These are phyloP conservation scores for Myxozyma neglecta DNA, from an alignment of 805 yeast genomes.

Conservation along the genomic window DNA sequence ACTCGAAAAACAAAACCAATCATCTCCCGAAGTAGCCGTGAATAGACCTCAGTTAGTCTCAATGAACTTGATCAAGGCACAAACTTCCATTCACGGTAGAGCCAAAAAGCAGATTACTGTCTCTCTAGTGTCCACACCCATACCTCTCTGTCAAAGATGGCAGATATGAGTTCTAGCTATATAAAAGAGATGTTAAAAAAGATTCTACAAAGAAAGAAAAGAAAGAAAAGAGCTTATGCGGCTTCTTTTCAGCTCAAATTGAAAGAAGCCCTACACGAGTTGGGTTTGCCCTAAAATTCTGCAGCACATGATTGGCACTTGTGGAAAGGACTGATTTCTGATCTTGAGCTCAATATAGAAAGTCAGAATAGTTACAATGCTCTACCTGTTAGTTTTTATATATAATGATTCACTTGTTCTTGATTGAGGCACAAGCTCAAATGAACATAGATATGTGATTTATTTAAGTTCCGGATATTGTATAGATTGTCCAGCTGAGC, in stretches of 20 bases:
- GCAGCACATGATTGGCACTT: no score
- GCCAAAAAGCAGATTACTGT: constrained; percentile 18
- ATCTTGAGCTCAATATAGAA: no score
- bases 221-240: neutral
- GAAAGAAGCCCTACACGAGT: neutral
- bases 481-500: no score
- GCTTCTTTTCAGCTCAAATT: neutral
- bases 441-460: no score
- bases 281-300: neutral
- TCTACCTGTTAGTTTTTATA: no score
- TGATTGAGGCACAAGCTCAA: no score
- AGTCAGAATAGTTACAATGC: no score
- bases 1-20: constrained; percentile 12
- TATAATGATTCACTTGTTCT: no score
- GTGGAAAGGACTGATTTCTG: no score
- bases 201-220: neutral
- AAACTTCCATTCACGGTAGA: constrained; percentile 8
- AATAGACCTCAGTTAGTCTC: constrained; percentile 1
- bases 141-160: constrained; percentile 21
- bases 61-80: neutral
- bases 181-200: constrained; percentile 15
- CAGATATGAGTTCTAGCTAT: constrained; percentile 32
- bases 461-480: no score
- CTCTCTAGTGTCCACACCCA: constrained; percentile 34
- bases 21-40: constrained; percentile 14